These are phyloP conservation scores for Sequoiadendron giganteum DNA, from an alignment of 75 land plant genomes.

Conservation along the genomic window DNA sequence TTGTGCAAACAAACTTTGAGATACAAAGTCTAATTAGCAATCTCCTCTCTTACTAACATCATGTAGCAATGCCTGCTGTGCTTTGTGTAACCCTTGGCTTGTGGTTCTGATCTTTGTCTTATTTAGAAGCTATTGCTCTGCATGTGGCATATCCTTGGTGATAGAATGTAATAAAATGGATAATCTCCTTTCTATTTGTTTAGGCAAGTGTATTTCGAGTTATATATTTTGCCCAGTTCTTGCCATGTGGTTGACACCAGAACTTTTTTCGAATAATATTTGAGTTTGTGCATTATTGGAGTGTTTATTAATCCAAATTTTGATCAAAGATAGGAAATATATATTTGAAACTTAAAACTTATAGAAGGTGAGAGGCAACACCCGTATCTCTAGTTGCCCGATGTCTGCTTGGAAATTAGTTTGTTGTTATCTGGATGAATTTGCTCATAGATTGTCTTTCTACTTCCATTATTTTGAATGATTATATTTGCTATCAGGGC, in stretches of 20 bases:
- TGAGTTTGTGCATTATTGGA: not conserved
- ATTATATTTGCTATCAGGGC: constrained; percentile 44
- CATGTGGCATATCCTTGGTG: not conserved
- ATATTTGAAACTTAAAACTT: not conserved
- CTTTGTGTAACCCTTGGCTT: not conserved
- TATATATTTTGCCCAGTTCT: not conserved
- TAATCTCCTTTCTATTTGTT: not conserved
- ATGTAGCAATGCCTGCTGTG: too few species aligned
- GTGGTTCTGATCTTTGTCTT: not conserved
- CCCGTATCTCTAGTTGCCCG: too few species aligned
- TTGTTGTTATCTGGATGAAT: not conserved
- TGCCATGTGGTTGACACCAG: not conserved
- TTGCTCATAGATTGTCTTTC: not conserved
- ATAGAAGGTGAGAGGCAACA: not conserved
- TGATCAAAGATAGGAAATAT: not conserved
- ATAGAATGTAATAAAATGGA: too few species aligned
- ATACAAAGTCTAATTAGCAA: too few species aligned
- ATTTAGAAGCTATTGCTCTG: not conserved
- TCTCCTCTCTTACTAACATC: too few species aligned
- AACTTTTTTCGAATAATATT: too few species aligned
- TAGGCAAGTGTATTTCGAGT: not conserved
- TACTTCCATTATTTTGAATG: not conserved
- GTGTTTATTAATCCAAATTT: not conserved
- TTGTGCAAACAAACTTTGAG: too few species aligned
- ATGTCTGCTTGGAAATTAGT: not conserved